These are phyloP conservation scores for Irpex sp. DNA, from an alignment of 1,284 basidiomycete species.

Conservation along the genomic window DNA sequence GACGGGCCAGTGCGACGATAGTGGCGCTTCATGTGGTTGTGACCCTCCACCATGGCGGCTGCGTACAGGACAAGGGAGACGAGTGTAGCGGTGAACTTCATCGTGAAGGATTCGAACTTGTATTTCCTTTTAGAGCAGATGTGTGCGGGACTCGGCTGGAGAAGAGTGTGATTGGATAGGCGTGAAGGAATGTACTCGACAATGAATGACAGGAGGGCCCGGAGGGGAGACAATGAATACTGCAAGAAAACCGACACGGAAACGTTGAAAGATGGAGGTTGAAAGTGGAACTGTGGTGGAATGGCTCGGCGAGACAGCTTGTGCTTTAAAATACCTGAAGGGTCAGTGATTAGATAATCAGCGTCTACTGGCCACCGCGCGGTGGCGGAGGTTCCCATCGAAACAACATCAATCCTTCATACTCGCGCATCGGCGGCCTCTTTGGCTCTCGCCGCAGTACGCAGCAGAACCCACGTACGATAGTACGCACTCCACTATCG, in stretches of 20 bases:
- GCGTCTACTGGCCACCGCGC: not conserved
- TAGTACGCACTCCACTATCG: too few species aligned
- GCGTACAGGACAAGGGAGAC: slow-evolving; percentile 24
- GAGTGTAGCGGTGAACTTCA: slow-evolving; percentile 26
- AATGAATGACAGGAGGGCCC: slow-evolving; percentile 3
- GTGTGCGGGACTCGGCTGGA: not conserved
- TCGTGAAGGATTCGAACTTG: slow-evolving; percentile 5
- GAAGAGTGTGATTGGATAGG: slow-evolving; percentile 1
- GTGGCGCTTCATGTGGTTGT: slow-evolving; percentile 18
- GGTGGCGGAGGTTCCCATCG: not conserved
- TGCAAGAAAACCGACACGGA: not conserved
- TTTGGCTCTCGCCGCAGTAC: not conserved
- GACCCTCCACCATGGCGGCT: slow-evolving; percentile 21
- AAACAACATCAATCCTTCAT: not conserved
- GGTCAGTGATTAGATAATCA: not conserved
- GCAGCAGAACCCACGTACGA: not conserved
- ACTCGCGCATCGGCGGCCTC: not conserved
- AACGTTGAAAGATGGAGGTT: slow-evolving; percentile 1
- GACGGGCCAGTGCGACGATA: slow-evolving; percentile 19
- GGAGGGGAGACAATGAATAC: not conserved
- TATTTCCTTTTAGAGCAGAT: too few species aligned
- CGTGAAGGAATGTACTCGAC: slow-evolving; percentile 7
- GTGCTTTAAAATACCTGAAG: not conserved
- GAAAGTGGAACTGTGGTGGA: not conserved
- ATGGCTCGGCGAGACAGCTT: not conserved